Conservation (phyloP, 2,329 filamentous ascomycete species). For the Coniochaeta sp. region DNA sequence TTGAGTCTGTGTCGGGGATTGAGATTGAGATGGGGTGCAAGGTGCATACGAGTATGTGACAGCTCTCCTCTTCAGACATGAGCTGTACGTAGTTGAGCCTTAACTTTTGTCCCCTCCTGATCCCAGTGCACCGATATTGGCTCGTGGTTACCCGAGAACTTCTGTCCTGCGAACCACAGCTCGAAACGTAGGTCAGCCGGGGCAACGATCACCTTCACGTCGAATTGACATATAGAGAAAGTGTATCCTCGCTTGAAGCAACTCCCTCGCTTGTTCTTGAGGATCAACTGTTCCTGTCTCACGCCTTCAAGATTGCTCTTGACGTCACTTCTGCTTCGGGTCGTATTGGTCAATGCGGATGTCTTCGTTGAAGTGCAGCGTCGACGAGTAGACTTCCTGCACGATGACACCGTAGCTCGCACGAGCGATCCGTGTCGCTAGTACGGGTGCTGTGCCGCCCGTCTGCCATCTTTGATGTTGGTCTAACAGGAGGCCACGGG, state of each 20-base stretch:
- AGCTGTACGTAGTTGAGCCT: background rate
- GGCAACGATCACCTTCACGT: constrained; percentile 47
- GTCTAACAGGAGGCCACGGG: constrained; percentile 44
- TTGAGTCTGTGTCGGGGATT: too few relatives aligned
- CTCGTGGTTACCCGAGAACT: constrained; percentile 30
- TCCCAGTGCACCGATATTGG: constrained; percentile 29
- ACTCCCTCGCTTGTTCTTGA: constrained; percentile 26
- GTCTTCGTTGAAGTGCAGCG: constrained; percentile 26
- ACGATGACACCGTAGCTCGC: constrained; percentile 35
- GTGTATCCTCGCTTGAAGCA: constrained; percentile 25
- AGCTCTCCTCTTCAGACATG: background rate
- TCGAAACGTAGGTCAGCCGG: constrained; percentile 28
- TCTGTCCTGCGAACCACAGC: constrained; percentile 32
- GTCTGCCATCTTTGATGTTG: constrained; percentile 38
- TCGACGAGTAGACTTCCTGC: constrained; percentile 26
- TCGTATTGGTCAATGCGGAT: constrained; percentile 25
- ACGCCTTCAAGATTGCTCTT: constrained; percentile 32
- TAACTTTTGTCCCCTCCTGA: constrained; percentile 13
- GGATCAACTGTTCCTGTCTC: constrained; percentile 26
- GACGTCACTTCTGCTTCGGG: constrained; percentile 24
- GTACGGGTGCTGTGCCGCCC: constrained; percentile 29
- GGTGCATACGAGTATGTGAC: too few relatives aligned
- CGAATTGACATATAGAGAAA: constrained; percentile 33
- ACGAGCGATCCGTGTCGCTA: constrained; percentile 32
- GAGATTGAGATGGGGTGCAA: too few relatives aligned